phyloP scores from a whole-genome alignment of 2,329 filamentous ascomycete species.

The Trichoderma arundinaceum region DNA sequence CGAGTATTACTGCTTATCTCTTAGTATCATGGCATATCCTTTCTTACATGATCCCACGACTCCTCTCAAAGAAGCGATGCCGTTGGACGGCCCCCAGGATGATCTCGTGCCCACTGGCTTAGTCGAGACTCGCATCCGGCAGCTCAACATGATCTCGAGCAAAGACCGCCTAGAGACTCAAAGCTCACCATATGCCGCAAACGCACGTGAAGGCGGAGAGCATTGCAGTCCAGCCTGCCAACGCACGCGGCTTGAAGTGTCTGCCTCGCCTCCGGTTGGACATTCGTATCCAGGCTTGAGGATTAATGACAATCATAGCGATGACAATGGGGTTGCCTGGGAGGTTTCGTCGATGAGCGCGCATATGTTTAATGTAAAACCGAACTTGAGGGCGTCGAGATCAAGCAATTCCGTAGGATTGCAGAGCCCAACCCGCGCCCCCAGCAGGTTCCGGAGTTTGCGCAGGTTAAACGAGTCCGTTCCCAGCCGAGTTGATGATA shows the following conservation, averaged over 20 bases:
- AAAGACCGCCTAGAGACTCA: constrained; percentile 28
- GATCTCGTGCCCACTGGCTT: constrained; percentile 39
- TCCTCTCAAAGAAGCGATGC: constrained; percentile 13
- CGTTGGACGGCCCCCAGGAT: constrained; percentile 30
- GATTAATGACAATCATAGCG: constrained; percentile 31
- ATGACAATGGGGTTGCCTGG: constrained; percentile 26
- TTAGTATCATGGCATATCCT: constrained; percentile 32
- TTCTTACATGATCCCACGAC: constrained; percentile 23
- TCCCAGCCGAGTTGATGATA: background rate
- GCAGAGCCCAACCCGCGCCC: background rate
- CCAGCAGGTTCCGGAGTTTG: background rate
- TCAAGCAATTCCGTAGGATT: constrained; percentile 21
- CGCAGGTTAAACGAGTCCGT: constrained; percentile 1
- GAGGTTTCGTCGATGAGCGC: constrained; percentile 13
- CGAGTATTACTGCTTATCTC: background rate
- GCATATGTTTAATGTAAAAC: constrained; percentile 18
- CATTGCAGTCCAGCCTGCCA: constrained; percentile 39
- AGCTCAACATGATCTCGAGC: constrained; percentile 38
- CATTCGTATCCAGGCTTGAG: constrained; percentile 36
- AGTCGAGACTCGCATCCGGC: constrained; percentile 41
- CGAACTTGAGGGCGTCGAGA: constrained; percentile 26
- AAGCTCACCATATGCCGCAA: background rate
- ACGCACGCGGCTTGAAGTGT: constrained; percentile 36
- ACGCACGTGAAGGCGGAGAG: constrained; percentile 35
- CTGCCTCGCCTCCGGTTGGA: constrained; percentile 34